These are phyloP conservation scores for Aurantiochytrium sp. DNA, from an alignment of 108 stramenopile genomes.

Conservation along the genomic window DNA sequence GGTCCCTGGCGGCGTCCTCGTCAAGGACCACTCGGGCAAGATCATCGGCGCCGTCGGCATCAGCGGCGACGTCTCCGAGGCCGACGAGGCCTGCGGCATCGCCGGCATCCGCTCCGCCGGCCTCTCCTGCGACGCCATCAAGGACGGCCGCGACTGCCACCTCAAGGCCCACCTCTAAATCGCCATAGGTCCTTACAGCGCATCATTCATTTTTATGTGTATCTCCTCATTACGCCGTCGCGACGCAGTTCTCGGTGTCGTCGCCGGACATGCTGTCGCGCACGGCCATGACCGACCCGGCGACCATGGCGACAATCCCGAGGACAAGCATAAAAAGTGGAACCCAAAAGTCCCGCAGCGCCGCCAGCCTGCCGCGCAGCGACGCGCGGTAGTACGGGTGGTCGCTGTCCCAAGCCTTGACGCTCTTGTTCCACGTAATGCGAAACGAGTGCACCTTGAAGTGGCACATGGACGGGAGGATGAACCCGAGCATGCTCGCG, in stretches of 20 bases:
- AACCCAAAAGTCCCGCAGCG: background rate
- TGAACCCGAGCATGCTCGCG: background rate
- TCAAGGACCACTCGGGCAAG: slow-evolving; percentile 13
- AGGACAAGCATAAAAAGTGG: background rate
- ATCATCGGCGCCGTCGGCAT: slow-evolving; percentile 15
- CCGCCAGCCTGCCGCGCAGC: background rate
- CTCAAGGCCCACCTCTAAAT: slow-evolving; percentile 30
- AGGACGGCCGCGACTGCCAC: slow-evolving; percentile 7
- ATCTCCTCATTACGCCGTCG: background rate
- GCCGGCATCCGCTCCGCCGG: slow-evolving; percentile 16
- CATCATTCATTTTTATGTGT: too few species aligned
- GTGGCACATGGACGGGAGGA: slow-evolving; percentile 16
- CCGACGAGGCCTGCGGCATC: slow-evolving; percentile 24
- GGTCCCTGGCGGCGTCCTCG: slow-evolving; percentile 15
- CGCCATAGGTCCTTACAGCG: too few species aligned
- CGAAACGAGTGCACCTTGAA: slow-evolving; percentile 12
- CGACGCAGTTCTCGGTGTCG: background rate
- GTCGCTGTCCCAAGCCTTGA: background rate
- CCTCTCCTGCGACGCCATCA: slow-evolving; percentile 13
- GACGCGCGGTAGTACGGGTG: background rate
- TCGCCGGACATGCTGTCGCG: background rate
- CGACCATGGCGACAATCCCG: slow-evolving; percentile 3
- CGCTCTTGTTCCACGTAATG: background rate
- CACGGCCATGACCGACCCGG: background rate
- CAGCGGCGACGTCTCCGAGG: slow-evolving; percentile 23